Evolutionary conservation across 2,329 filamentous ascomycete genomes (phyloP).

Genomic region (Botrytis hyacinthi): DNA sequence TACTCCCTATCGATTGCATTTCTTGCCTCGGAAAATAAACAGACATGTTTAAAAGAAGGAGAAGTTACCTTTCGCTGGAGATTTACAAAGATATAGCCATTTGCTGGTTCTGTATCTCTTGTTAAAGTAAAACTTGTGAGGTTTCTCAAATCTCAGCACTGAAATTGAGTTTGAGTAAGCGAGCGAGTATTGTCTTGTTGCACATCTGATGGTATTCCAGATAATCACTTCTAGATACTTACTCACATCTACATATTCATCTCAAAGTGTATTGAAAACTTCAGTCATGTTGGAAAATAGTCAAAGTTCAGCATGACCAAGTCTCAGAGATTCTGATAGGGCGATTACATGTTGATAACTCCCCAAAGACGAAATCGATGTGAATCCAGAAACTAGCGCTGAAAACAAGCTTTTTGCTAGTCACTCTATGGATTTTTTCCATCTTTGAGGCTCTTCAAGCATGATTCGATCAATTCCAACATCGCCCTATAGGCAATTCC

Average conservation of each 20-base stretch:
- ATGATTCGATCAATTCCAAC: neutral
- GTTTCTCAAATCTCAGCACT: neutral
- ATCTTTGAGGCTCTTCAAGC: neutral
- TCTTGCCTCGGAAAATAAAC: neutral
- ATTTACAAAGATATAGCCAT: neutral
- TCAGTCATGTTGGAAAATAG: neutral
- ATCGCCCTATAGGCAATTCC: neutral
- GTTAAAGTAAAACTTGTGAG: neutral
- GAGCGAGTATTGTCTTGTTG: neutral
- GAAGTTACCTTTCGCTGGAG: accelerated
- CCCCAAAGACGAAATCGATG: neutral
- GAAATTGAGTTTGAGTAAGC: neutral
- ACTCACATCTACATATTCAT: neutral
- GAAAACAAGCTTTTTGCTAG: neutral
- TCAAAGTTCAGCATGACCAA: neutral
- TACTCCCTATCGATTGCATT: neutral
- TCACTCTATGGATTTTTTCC: neutral
- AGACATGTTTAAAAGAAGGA: neutral
- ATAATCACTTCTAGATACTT: neutral
- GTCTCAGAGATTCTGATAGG: neutral
- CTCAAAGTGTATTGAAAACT: neutral
- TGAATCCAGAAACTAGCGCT: neutral
- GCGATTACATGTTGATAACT: neutral
- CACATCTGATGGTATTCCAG: neutral
- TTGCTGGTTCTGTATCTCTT: neutral